A percentile compares a stretch with the other conserved stretches of the same genome.
These are phyloP conservation scores for Dillenia suffruticosa DNA, from an alignment of 164 flowering plant species.

Conservation along the genomic window DNA sequence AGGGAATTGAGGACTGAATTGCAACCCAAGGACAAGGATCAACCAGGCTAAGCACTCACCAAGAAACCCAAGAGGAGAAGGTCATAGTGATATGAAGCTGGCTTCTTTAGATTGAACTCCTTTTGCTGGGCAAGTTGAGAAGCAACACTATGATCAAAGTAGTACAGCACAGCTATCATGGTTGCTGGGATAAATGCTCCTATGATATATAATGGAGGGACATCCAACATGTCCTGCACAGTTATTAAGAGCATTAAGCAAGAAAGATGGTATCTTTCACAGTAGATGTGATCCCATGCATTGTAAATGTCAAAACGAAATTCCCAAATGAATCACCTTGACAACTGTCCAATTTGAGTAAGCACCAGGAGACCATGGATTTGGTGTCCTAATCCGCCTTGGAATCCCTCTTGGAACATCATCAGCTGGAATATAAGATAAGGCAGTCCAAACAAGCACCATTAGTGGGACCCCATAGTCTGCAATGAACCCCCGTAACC, in stretches of 20 bases:
- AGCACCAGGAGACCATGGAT: constrained; percentile 97
- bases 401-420: constrained; percentile 90
- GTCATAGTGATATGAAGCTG: constrained; percentile 91
- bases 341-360: constrained; percentile 92
- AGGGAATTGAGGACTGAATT: background rate
- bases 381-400: constrained; percentile 88
- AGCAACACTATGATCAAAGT: constrained; percentile 98
- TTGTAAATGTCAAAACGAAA: no score
- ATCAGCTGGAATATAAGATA: constrained; percentile 71
- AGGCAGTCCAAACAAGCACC: constrained; percentile 92
- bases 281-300: no score
- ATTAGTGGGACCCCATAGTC: constrained; percentile 97
- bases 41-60: constrained; percentile 35
- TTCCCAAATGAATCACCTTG: constrained; percentile 42
- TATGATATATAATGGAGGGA: constrained; percentile 74
- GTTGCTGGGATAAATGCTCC: constrained; percentile 99
- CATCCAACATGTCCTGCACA: constrained; percentile 85
- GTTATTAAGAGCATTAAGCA: constrained; percentile 3
- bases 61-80: constrained; percentile 88
- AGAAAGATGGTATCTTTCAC: background rate
- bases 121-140: constrained; percentile 94
- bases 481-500: constrained; percentile 80
- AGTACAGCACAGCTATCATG: constrained; percentile 98
- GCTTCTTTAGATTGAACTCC: constrained; percentile 95
- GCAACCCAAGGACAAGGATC: background rate